Conservation (phyloP, 192 early-diverging fungal genomes). For the Geosiphon pyriformis region DNA sequence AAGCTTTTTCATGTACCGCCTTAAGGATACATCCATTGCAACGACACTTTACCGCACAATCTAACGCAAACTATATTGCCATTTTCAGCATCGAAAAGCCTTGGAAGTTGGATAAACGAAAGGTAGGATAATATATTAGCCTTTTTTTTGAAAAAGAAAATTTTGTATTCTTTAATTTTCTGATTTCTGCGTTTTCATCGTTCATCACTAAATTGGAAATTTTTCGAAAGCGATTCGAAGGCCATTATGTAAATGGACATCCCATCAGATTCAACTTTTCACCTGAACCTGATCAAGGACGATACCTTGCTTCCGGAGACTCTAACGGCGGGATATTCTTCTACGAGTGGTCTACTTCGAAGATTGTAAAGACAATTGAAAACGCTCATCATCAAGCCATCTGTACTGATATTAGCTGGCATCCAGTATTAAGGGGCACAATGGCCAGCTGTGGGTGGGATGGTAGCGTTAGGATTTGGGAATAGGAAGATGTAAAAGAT, state of each 20-base stretch:
- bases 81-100: slow-evolving; percentile 20
- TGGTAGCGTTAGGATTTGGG: slow-evolving; percentile 10
- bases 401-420: slow-evolving; percentile 19
- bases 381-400: slow-evolving; percentile 5
- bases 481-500: no score
- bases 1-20: slow-evolving; percentile 23
- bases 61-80: slow-evolving; percentile 24
- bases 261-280: slow-evolving; percentile 24
- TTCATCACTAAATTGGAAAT: neutral
- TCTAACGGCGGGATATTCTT: slow-evolving; percentile 19
- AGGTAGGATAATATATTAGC: neutral
- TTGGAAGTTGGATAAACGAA: slow-evolving; percentile 22
- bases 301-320: slow-evolving; percentile 21
- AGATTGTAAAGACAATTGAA: slow-evolving; percentile 15
- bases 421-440: slow-evolving; percentile 10
- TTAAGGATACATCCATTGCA: slow-evolving; percentile 8
- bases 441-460: slow-evolving; percentile 24
- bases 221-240: slow-evolving; percentile 11
- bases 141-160: no score
- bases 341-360: slow-evolving; percentile 17
- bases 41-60: slow-evolving; percentile 19
- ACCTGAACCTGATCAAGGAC: slow-evolving; percentile 1
- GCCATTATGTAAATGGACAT: slow-evolving; percentile 22
- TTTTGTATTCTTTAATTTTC: no score
- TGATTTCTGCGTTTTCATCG: neutral